Evolutionary conservation across 306 rosid genomes (phyloP), one percentile per base, ranked within the genome.

Genomic region (Crotalaria pallida): DNA sequence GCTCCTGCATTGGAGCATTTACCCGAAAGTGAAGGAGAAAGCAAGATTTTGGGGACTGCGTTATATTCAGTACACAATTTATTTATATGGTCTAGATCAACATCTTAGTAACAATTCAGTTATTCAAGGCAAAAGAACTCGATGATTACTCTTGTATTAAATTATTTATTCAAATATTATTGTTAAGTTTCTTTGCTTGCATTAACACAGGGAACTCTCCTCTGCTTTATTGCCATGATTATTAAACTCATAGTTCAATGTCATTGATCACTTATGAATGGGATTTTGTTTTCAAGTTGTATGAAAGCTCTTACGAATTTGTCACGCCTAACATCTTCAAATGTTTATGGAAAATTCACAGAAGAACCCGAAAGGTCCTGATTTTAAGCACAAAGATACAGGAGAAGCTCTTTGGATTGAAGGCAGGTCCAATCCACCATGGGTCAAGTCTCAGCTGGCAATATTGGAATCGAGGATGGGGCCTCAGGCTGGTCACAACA

Each of bases 401-500:
- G 97, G 97, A 69, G 97, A 88, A 73, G 97, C 97, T 60, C 78
- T 90, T 63, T 94, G 97, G 98, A 75, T 94, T 0, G 97, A 90
- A 48, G 88, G 95, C 71, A 86, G 87, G 77, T 58, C 78, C 62
- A 94, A 75, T 79, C 99, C 96, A 16, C 86, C 84, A 34, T 94
- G 98, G 97, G 91, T 90, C 72, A 87, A 84, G 79, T 84, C 96
- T 67, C 97, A 94, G 56, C 87, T 94, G 22, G 90, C 87, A 22
- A 83, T 94, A 62, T 36, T 90, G 65, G 97, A 94, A 73, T 33
- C 69, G 40, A 85, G 85, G 75, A 87, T 81, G 97, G 89, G 84
- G 40, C 73, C 84, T 48, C 45, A 51, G 48, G 27, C 69, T 80
- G 79, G 69, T 75, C 86, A 78, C 71, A 87, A 86, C 27, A 22